Evolutionary conservation across 2,329 filamentous ascomycete genomes (phyloP).

Genomic region (Trichophyton mentagrophytes): DNA sequence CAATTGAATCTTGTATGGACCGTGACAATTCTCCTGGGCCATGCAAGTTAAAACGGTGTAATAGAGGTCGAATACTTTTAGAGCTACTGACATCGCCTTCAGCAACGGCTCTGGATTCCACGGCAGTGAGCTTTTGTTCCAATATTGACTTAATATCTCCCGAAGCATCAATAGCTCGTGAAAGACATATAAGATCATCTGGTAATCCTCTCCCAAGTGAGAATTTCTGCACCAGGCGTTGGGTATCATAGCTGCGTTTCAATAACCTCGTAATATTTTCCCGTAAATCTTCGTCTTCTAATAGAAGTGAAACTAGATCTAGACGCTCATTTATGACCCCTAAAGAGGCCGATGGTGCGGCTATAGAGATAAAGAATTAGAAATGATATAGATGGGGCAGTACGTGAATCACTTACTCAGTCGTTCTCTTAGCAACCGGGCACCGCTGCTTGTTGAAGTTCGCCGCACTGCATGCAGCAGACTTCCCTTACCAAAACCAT

Average conservation of each 20-base stretch:
- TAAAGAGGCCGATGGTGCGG: constrained; percentile 77
- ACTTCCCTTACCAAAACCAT: constrained; percentile 67
- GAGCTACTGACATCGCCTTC: constrained; percentile 20
- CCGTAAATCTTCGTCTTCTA: constrained; percentile 52
- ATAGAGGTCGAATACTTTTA: constrained; percentile 21
- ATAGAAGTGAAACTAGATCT: constrained; percentile 66
- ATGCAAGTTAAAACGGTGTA: constrained; percentile 37
- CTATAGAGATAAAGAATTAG: constrained; percentile 22
- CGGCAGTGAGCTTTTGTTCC: constrained; percentile 14
- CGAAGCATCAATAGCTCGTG: constrained; percentile 66
- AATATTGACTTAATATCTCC: constrained; percentile 44
- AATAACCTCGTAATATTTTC: constrained; percentile 58
- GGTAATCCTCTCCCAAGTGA: constrained; percentile 81
- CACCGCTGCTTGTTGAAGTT: constrained; percentile 84
- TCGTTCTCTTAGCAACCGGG: constrained; percentile 70
- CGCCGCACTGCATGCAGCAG: constrained; percentile 77
- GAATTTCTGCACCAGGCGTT: constrained; percentile 87
- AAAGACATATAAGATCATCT: constrained; percentile 75
- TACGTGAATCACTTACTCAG: constrained; percentile 41
- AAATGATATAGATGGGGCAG: background rate
- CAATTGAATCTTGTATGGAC: constrained; percentile 65
- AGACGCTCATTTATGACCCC: constrained; percentile 64
- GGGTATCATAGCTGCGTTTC: constrained; percentile 66
- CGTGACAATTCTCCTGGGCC: constrained; percentile 56
- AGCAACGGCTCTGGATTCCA: constrained; percentile 15